Evolutionary conservation across 2,329 filamentous ascomycete genomes (phyloP).

Genomic region (Emmonsia crescens): DNA sequence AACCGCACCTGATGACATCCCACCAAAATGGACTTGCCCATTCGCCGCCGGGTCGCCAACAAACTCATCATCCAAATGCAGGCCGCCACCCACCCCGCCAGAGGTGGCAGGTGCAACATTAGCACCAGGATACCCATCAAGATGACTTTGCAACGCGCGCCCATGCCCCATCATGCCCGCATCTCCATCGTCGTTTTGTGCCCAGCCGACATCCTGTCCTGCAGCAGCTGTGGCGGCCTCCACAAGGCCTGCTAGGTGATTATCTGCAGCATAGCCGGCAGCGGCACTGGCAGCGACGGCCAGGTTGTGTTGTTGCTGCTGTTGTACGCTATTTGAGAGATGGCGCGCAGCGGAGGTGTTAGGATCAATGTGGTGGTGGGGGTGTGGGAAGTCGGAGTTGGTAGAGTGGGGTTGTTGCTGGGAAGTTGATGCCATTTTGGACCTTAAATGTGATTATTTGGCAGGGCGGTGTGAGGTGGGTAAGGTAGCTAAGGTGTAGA

Average conservation of each 20-base stretch:
- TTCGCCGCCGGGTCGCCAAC: conserved; percentile 15
- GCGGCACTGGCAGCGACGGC: conserved; percentile 3
- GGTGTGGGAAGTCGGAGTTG: conserved; percentile 4
- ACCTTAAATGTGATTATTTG: background rate
- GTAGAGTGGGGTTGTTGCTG: background rate
- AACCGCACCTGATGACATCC: conserved; percentile 18
- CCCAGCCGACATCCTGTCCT: conserved; percentile 18
- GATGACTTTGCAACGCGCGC: conserved; percentile 30
- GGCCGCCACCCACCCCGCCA: conserved; percentile 17
- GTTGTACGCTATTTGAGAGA: background rate
- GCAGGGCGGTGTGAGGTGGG: background rate
- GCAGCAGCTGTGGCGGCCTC: conserved; percentile 38
- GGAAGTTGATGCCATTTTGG: background rate
- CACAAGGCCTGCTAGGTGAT: conserved; percentile 36
- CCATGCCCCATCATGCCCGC: conserved; percentile 34
- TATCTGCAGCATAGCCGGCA: conserved; percentile 21
- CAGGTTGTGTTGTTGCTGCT: background rate
- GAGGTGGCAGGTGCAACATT: background rate
- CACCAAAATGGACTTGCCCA: conserved; percentile 18
- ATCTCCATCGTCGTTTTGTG: conserved; percentile 10
- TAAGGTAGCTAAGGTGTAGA: background rate
- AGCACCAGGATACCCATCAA: conserved; percentile 25
- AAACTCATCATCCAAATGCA: conserved; percentile 33
- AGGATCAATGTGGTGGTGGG: background rate
- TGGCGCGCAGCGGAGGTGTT: background rate